These are phyloP conservation scores for Piedraia hortae DNA, from an alignment of 2,329 filamentous ascomycete species.

Conservation along the genomic window DNA sequence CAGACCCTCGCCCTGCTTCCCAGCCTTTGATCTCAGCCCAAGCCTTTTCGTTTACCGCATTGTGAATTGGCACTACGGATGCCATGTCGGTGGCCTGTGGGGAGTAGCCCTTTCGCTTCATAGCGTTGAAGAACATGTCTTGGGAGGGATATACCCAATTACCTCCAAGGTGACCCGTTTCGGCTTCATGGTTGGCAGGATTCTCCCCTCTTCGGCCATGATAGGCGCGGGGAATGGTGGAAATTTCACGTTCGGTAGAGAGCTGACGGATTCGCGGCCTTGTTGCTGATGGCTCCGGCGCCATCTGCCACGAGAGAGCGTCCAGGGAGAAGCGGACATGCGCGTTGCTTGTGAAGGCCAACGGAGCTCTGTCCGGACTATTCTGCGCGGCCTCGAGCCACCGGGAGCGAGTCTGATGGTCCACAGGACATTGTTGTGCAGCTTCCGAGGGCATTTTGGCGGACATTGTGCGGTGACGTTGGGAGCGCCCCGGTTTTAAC, in stretches of 20 bases:
- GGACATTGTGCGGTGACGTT: too few species aligned
- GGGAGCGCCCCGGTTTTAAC: too few species aligned
- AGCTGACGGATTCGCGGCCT: slow-evolving; percentile 15
- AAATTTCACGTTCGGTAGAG: slow-evolving; percentile 42
- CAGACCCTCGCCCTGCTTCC: slow-evolving; percentile 38
- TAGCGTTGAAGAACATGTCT: slow-evolving; percentile 92
- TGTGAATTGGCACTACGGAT: slow-evolving; percentile 87
- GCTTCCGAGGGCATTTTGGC: neutral
- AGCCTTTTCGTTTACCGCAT: slow-evolving; percentile 89
- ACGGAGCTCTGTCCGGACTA: too few species aligned
- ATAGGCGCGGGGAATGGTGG: slow-evolving; percentile 34
- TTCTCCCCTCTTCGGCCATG: slow-evolving; percentile 1
- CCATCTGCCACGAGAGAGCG: slow-evolving; percentile 4
- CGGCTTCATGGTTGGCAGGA: slow-evolving; percentile 47
- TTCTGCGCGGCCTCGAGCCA: slow-evolving; percentile 54
- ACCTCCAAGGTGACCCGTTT: slow-evolving; percentile 49
- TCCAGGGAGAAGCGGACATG: slow-evolving; percentile 9
- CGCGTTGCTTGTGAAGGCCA: too few species aligned
- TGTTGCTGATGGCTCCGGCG: slow-evolving; percentile 4
- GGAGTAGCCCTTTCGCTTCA: slow-evolving; percentile 69
- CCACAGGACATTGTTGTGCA: slow-evolving; percentile 42
- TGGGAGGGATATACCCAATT: slow-evolving; percentile 97
- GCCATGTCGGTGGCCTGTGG: slow-evolving; percentile 50
- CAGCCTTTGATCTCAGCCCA: slow-evolving; percentile 80
- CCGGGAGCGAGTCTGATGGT: slow-evolving; percentile 62